Conservation (phyloP, 257 asterid genomes). For the Plantago major region DNA sequence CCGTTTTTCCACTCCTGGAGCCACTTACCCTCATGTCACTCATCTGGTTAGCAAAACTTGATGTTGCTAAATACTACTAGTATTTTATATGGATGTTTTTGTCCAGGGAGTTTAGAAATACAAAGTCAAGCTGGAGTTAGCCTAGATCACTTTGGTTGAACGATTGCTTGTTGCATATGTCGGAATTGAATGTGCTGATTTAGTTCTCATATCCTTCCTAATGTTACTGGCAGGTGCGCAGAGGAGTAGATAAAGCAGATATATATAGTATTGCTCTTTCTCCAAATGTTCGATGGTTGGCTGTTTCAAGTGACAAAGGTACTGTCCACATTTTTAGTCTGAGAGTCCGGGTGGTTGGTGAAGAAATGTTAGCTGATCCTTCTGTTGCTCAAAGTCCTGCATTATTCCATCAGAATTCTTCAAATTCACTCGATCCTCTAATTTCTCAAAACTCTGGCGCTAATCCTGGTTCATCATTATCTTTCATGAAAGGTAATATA, state of each 20-base stretch:
- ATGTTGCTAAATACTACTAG: slow-evolving; percentile 7
- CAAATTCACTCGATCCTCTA: slow-evolving; percentile 68
- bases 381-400: slow-evolving; percentile 40
- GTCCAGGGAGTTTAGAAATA: slow-evolving; percentile 3
- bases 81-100: background rate
- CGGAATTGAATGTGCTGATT: background rate
- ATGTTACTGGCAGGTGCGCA: slow-evolving; percentile 61
- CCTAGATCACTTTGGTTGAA: background rate
- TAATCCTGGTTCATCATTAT: slow-evolving; percentile 80
- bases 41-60: no score
- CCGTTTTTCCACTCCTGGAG: no score
- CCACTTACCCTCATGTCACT: no score
- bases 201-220: slow-evolving; percentile 9
- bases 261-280: slow-evolving; percentile 76
- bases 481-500: slow-evolving; percentile 82
- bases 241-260: slow-evolving; percentile 89
- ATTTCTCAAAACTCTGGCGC: slow-evolving; percentile 62
- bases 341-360: slow-evolving; percentile 70
- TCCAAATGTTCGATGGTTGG: slow-evolving; percentile 89
- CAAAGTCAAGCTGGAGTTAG: slow-evolving; percentile 4
- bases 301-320: slow-evolving; percentile 91
- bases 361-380: slow-evolving; percentile 47
- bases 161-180: slow-evolving; percentile 6
- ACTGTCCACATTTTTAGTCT: slow-evolving; percentile 90
- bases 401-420: slow-evolving; percentile 45